Conservation (phyloP, 331 rosid genomes). For the Acacia concinna region DNA sequence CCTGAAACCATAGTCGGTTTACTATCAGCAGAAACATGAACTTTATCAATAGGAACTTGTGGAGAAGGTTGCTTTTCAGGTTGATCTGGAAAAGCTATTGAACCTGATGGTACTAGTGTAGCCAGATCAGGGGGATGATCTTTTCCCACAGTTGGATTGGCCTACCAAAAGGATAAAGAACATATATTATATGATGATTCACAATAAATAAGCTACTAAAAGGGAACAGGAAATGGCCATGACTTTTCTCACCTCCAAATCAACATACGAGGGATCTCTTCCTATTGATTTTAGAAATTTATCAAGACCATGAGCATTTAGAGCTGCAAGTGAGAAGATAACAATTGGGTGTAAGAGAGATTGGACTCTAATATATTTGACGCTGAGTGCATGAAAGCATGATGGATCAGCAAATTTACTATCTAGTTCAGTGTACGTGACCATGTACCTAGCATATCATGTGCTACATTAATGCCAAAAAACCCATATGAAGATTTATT, state of each 20-base stretch:
- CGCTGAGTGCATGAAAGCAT: neutral
- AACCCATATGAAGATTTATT: neutral
- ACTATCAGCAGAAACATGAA: slow-evolving; percentile 36
- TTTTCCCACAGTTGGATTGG: slow-evolving; percentile 83
- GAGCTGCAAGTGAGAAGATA: slow-evolving; percentile 54
- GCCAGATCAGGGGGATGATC: slow-evolving; percentile 99
- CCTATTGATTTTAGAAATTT: slow-evolving; percentile 75
- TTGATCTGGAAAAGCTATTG: slow-evolving; percentile 49
- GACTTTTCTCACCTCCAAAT: slow-evolving; percentile 77
- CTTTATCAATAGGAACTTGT: slow-evolving; percentile 37
- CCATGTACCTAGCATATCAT: slow-evolving; percentile 1
- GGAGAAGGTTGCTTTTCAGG: slow-evolving; percentile 56
- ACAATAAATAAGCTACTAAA: slow-evolving; percentile 9
- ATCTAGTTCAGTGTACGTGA: neutral
- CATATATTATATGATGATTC: neutral
- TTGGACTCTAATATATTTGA: neutral
- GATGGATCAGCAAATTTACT: neutral
- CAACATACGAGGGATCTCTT: slow-evolving; percentile 78
- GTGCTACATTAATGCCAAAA: neutral
- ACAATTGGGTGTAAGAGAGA: slow-evolving; percentile 1
- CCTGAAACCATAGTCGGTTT: slow-evolving; percentile 48
- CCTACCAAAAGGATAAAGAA: slow-evolving; percentile 47
- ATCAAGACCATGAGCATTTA: slow-evolving; percentile 64
- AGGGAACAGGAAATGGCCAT: slow-evolving; percentile 3
- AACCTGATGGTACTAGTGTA: slow-evolving; percentile 58